Base-by-base conservation (phyloP, 306 rosid species). In the Coriaria nepalensis region DNA sequence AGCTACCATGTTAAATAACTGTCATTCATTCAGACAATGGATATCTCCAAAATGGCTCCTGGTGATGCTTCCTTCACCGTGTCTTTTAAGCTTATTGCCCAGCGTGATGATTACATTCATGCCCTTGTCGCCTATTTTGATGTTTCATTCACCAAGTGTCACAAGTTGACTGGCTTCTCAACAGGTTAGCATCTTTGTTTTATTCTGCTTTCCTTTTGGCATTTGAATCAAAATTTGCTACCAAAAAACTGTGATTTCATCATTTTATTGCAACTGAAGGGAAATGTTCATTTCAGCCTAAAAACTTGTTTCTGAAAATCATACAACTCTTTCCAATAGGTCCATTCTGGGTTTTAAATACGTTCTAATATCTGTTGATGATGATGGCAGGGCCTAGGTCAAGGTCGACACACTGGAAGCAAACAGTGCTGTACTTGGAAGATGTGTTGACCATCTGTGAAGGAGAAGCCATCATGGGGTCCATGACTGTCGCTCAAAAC, bases 71-170 rank as follows among this genome's bases (percentile, higher is more conserved):
- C 94, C 51, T 90, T 90, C 68, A 67, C 94, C 2, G 95, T 85
- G 43, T 92, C 95, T 29, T 90, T 90, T 68, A 90, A 90, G 76
- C 95, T 90, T 51, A 57, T 75, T 43, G 95, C 98, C 43, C 77
- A 66, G 48, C 98, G 95, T 35, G 87, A 90, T 14, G 98, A 90
- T 64, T 90, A 68, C 54, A 73, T 90, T 45, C 98, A 90, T 43
- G 98, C 98, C 13, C 84, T 90, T 53, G 98, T 92, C 45, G 96
- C 98, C 45, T 82, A 92, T 73, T 92, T 92, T 52, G 98, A 92
- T 49, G 98, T 92, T 32, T 65, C 96, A 33, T 92, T 92, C 49
- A 85, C 96, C 6, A 77, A 63, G 68, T 92, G 98, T 64, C 98
- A 92, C 54, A 92, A 92, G 67, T 61, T 85, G 65, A 87, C 70